phyloP scores from a whole-genome alignment of 768 basidiomycete species.

The Suillus hirtellus region DNA sequence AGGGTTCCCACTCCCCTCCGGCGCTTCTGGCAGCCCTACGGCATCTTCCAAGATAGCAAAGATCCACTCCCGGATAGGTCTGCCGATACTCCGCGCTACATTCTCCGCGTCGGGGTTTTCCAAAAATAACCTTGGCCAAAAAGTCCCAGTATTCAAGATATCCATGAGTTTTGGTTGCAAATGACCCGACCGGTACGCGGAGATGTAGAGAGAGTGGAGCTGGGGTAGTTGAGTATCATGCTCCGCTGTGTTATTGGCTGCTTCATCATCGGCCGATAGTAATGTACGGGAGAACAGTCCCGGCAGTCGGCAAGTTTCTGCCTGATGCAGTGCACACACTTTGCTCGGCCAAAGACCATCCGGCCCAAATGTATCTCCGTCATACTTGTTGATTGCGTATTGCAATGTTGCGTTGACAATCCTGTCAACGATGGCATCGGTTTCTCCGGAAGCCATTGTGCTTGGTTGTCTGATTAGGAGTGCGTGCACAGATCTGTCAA shows the following conservation, averaged over 20 bases:
- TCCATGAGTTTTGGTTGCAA: conserved; percentile 62
- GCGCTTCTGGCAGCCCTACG: conserved; percentile 53
- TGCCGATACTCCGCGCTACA: conserved; percentile 60
- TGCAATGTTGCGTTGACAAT: conserved; percentile 75
- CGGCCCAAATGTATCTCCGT: conserved; percentile 39
- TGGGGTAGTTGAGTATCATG: conserved; percentile 18
- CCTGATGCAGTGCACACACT: conserved; percentile 62
- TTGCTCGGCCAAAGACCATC: conserved; percentile 54
- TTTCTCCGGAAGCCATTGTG: conserved; percentile 57
- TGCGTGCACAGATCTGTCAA: conserved; percentile 63
- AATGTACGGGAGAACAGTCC: conserved; percentile 48
- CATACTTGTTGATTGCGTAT: conserved; percentile 69
- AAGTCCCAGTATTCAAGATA: conserved; percentile 58
- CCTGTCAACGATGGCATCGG: conserved; percentile 62
- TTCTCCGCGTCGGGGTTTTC: conserved; percentile 77
- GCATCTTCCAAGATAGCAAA: conserved; percentile 70
- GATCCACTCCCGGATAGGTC: conserved; percentile 62
- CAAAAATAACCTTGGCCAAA: conserved; percentile 73
- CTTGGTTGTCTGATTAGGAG: conserved; percentile 53
- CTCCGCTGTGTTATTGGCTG: conserved; percentile 4
- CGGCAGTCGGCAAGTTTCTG: conserved; percentile 55
- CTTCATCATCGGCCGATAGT: conserved; percentile 22
- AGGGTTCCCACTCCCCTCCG: conserved; percentile 24
- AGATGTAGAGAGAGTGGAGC: conserved; percentile 55
- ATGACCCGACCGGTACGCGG: conserved; percentile 61